These are phyloP conservation scores for Pilasporangium apinafurcum DNA, from an alignment of 352 stramenopile species.

Conservation along the genomic window DNA sequence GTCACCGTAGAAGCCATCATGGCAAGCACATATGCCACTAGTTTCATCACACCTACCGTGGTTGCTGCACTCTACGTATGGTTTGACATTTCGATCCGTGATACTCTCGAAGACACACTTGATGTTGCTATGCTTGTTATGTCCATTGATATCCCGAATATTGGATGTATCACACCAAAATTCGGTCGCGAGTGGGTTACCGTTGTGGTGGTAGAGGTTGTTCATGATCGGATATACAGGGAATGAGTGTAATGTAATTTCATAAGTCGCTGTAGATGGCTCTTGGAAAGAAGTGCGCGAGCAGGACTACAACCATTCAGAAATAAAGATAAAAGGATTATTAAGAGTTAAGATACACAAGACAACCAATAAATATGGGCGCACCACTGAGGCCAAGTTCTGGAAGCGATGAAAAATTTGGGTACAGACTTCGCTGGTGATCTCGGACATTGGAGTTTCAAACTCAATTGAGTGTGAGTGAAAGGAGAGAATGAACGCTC, in stretches of 20 bases:
- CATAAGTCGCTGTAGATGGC: slow-evolving; percentile 26
- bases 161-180: slow-evolving; percentile 55
- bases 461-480: slow-evolving; percentile 67
- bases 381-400: slow-evolving; percentile 56
- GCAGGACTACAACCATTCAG: slow-evolving; percentile 26
- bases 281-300: slow-evolving; percentile 20
- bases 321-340: not conserved
- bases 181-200: slow-evolving; percentile 38
- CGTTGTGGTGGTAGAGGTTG: slow-evolving; percentile 64
- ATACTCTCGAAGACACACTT: slow-evolving; percentile 49
- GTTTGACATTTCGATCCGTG: slow-evolving; percentile 30
- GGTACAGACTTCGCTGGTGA: slow-evolving; percentile 54
- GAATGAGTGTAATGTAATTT: slow-evolving; percentile 60
- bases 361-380: not conserved
- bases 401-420: slow-evolving; percentile 62
- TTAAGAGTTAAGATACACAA: no score
- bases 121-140: no score
- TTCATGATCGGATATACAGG: slow-evolving; percentile 74
- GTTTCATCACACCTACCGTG: slow-evolving; percentile 45
- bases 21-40: slow-evolving; percentile 47
- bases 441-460: slow-evolving; percentile 36
- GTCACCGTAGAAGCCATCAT: slow-evolving; percentile 63
- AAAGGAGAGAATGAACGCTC: slow-evolving; percentile 51
- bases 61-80: slow-evolving; percentile 52
- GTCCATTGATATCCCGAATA: slow-evolving; percentile 9